Evolutionary conservation across 176 grass and related monocot species (phyloP).

Genomic region (Phoenix roebelenii): DNA sequence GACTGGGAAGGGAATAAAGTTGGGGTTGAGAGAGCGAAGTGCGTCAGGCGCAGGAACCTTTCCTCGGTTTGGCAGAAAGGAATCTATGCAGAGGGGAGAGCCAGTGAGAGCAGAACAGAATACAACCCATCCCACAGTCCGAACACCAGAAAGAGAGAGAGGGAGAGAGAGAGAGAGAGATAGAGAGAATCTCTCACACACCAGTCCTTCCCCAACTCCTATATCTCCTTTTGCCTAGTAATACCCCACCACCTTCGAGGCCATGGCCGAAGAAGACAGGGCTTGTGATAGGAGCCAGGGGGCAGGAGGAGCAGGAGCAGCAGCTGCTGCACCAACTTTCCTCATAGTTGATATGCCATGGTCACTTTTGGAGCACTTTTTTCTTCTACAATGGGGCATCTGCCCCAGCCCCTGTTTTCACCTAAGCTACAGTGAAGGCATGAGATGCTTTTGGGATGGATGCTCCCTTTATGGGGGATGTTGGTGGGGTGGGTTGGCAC

Average conservation of each 20-base stretch:
- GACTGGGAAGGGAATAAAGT: constrained; percentile 25
- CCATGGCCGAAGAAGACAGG: background rate
- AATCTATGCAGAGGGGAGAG: constrained; percentile 25
- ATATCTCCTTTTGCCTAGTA: background rate
- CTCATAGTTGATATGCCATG: background rate
- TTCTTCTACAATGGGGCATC: too few relatives aligned
- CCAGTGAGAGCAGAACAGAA: background rate
- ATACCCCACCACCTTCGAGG: constrained; percentile 1
- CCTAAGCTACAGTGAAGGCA: too few relatives aligned
- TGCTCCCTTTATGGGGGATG: background rate
- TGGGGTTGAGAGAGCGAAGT: constrained; percentile 1
- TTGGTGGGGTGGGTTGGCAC: constrained; percentile 2
- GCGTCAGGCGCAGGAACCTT: constrained; percentile 35
- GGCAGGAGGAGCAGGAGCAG: background rate
- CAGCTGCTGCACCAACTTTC: constrained; percentile 1
- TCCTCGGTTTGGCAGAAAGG: constrained; percentile 40
- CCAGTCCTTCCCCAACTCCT: background rate
- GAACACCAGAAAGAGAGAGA: too few relatives aligned
- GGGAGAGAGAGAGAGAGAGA: background rate
- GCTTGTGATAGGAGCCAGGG: background rate
- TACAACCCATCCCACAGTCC: background rate
- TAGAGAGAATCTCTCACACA: too few relatives aligned
- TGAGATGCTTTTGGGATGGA: background rate
- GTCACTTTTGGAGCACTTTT: too few relatives aligned
- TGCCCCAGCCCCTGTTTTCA: background rate